Evolutionary conservation across 2,329 filamentous ascomycete genomes (phyloP), one percentile per base, ranked within the genome.

Genomic region (Aureobasidium sp.): DNA sequence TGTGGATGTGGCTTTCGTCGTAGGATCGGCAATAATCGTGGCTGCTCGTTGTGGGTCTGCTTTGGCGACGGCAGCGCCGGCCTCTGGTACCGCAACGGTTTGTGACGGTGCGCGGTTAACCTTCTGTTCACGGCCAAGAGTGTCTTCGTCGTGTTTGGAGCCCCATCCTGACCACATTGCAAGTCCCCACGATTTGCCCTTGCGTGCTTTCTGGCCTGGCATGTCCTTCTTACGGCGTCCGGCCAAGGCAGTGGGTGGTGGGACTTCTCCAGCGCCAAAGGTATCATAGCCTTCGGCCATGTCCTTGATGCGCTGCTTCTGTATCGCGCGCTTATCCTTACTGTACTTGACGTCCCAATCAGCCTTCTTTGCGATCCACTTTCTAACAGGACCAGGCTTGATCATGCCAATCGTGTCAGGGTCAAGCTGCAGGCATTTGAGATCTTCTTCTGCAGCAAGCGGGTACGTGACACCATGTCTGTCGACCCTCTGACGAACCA

Each of bases 401-500:
- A 95, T 83, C 2, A 90, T 83, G 14, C 94, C 93, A 25, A 97
- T 82, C 0, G 87, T 81, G 6, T 82, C 78, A 1, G 81, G 77
- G 0, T 83, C 76, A 22, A 96, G 76, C 67, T 85, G 76, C 75
- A 96, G 66, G 67, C 89, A 81, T 0, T 84, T 80, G 0, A 96
- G 79, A 3, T 90, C 83, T 0, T 81, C 77, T 22, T 85, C 80
- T 0, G 85, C 80, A 0, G 84, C 81, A 5, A 99, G 79, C 0
- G 85, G 82, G 63, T 87, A 85, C 25, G 92, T 86, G 14, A 82
- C 80, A 5, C 94, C 94, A 70, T 93, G 85, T 1, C 88, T 81
- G 64, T 90, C 89, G 22, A 97, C 87, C 31, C 88, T 82, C 72
- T 99, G 91, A 9, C 94, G 87, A 64, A 99, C 92, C 92, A 97